These are phyloP conservation scores for Aspergillus olivimuriae DNA, from an alignment of 495 filamentous ascomycete genomes.

Conservation along the genomic window DNA sequence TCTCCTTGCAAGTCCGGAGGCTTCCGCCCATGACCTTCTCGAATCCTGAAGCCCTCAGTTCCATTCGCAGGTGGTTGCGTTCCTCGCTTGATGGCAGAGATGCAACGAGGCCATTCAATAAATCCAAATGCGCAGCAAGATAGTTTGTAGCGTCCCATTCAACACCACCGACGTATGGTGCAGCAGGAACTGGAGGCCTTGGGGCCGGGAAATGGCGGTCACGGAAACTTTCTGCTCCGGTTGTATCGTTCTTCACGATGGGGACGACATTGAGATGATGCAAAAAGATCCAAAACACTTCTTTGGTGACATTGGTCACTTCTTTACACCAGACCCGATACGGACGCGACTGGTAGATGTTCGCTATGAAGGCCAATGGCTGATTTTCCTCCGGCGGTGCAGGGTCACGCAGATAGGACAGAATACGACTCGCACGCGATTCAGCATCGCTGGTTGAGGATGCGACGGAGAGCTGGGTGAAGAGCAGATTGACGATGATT, in stretches of 20 bases:
- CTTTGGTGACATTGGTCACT: slow-evolving; percentile 85
- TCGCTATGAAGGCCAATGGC: slow-evolving; percentile 77
- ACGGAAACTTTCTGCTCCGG: slow-evolving; percentile 22
- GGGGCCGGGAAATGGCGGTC: slow-evolving; percentile 78
- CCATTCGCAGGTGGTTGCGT: slow-evolving; percentile 70
- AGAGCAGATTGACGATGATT: slow-evolving; percentile 79
- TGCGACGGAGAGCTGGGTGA: slow-evolving; percentile 69
- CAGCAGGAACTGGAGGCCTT: slow-evolving; percentile 84
- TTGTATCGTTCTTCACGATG: slow-evolving; percentile 25
- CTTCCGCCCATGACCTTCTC: slow-evolving; percentile 83
- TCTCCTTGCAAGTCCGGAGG: slow-evolving; percentile 90
- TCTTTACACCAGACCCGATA: slow-evolving; percentile 95
- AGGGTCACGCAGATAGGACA: slow-evolving; percentile 78
- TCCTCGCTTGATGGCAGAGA: slow-evolving; percentile 64
- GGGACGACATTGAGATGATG: slow-evolving; percentile 87
- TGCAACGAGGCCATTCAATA: slow-evolving; percentile 87
- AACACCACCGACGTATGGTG: slow-evolving; percentile 94
- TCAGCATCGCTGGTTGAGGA: slow-evolving; percentile 42
- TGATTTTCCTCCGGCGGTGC: slow-evolving; percentile 64
- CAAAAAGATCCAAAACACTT: slow-evolving; percentile 99
- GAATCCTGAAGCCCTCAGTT: slow-evolving; percentile 79
- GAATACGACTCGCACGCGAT: slow-evolving; percentile 58
- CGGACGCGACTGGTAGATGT: slow-evolving; percentile 80
- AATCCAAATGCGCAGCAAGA: slow-evolving; percentile 82
- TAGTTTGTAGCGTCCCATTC: slow-evolving; percentile 99